phyloP scores from a whole-genome alignment of 2,329 filamentous ascomycete genomes.

The Cladosporium sp. region DNA sequence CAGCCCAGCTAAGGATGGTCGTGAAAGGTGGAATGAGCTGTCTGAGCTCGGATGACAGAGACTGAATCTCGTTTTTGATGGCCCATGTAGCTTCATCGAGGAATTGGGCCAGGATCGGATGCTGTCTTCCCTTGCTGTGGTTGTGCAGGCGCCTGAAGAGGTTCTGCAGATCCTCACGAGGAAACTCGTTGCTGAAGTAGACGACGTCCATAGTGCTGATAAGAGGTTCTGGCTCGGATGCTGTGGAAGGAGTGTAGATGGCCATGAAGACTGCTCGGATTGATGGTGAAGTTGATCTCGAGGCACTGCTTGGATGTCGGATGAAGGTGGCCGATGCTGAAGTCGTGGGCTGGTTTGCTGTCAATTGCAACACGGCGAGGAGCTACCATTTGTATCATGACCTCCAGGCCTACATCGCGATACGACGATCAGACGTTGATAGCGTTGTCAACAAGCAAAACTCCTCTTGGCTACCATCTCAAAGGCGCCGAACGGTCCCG shows the following conservation, averaged over 20 bases:
- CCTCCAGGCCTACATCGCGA: not conserved
- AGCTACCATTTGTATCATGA: not conserved
- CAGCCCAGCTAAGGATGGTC: constrained; percentile 31
- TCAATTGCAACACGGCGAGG: not conserved
- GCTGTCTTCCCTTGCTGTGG: constrained; percentile 38
- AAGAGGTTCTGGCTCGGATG: not conserved
- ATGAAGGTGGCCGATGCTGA: not conserved
- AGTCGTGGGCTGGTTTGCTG: not conserved
- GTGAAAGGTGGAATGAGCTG: constrained; percentile 36
- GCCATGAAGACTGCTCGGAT: not conserved
- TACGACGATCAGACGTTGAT: not conserved
- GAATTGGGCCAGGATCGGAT: constrained; percentile 39
- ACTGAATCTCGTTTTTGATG: constrained; percentile 38
- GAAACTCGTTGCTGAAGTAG: constrained; percentile 50
- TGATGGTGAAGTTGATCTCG: not conserved
- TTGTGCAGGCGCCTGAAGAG: constrained; percentile 35
- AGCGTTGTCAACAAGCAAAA: not conserved
- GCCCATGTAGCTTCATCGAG: constrained; percentile 38
- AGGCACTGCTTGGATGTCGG: not conserved
- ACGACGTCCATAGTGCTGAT: constrained; percentile 20
- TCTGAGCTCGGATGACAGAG: constrained; percentile 28
- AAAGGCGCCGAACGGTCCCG: no score
- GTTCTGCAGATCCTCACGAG: constrained; percentile 40
- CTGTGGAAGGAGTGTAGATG: not conserved
- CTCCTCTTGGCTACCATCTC: no score